phyloP scores from a whole-genome alignment of 1,139 yeast genomes.

The Candida neerlandica region DNA sequence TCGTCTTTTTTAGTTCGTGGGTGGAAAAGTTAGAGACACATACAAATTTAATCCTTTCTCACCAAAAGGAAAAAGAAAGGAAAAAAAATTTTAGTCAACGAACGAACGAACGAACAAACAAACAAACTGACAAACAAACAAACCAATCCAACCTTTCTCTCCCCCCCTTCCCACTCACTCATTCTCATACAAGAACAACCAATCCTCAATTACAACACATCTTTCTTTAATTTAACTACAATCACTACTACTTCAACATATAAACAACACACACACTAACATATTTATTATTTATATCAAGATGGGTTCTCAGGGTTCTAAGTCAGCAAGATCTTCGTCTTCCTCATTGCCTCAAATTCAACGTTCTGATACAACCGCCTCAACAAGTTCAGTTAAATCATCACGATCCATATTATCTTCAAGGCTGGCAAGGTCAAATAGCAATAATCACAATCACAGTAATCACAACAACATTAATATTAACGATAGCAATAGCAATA shows the following conservation, averaged over 20 bases:
- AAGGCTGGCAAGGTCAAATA: slow-evolving; percentile 42
- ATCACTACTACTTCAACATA: neutral
- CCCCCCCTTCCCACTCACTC: too few species aligned
- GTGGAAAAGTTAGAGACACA: too few species aligned
- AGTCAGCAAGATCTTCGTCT: slow-evolving; percentile 23
- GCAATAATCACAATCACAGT: slow-evolving; percentile 17
- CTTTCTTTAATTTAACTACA: neutral
- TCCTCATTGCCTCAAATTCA: slow-evolving; percentile 37
- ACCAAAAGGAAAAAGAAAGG: too few species aligned
- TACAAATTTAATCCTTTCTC: too few species aligned
- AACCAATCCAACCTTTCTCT: too few species aligned
- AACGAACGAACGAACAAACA: too few species aligned
- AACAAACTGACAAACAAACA: too few species aligned
- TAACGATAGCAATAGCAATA: slow-evolving; percentile 16
- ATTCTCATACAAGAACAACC: too few species aligned
- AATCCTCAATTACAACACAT: neutral
- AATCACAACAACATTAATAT: slow-evolving; percentile 13
- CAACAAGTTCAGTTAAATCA: slow-evolving; percentile 46
- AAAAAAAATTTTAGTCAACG: too few species aligned
- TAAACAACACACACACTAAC: neutral
- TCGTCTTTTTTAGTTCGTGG: too few species aligned
- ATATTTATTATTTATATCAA: neutral
- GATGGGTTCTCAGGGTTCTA: slow-evolving; percentile 6
- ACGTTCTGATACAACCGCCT: slow-evolving; percentile 51
- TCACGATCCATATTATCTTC: slow-evolving; percentile 40